phyloP scores from a whole-genome alignment of 768 basidiomycete genomes.

The Psilocybe cubensis region DNA sequence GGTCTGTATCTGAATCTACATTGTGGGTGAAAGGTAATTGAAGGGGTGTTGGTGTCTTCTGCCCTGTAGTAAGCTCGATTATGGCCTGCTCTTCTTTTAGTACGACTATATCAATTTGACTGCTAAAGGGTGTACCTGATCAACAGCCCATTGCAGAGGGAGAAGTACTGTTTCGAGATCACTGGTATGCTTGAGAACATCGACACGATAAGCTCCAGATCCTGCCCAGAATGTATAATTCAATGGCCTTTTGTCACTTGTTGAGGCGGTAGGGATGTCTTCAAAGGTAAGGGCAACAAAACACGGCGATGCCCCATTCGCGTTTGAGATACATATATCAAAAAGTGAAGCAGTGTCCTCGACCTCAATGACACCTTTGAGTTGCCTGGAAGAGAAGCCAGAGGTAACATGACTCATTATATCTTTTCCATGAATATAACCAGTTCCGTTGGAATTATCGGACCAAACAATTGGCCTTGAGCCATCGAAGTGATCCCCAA shows the following conservation, averaged over 20 bases:
- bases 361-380: conserved; percentile 50
- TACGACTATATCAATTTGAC: conserved; percentile 12
- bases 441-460: conserved; percentile 61
- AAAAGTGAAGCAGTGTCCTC: conserved; percentile 50
- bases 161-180: conserved; percentile 70
- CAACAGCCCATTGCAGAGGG: conserved; percentile 79
- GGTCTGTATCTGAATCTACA: conserved; percentile 36
- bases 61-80: conserved; percentile 67
- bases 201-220: conserved; percentile 60
- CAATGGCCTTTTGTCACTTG: conserved; percentile 36
- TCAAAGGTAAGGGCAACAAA: conserved; percentile 70
- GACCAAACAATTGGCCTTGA: conserved; percentile 64
- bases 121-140: conserved; percentile 49
- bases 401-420: conserved; percentile 65
- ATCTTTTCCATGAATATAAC: conserved; percentile 53
- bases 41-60: conserved; percentile 43
- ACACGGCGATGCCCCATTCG: conserved; percentile 68
- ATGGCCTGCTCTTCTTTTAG: conserved; percentile 53
- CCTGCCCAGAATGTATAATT: conserved; percentile 78
- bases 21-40: conserved; percentile 64
- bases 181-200: conserved; percentile 66
- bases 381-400: conserved; percentile 51
- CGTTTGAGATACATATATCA: conserved; percentile 69
- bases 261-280: conserved; percentile 51
- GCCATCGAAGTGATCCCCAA: conserved; percentile 54